These are phyloP conservation scores for Rhodamnia rubescens DNA, from an alignment of 345 rosid genomes.

Conservation along the genomic window DNA sequence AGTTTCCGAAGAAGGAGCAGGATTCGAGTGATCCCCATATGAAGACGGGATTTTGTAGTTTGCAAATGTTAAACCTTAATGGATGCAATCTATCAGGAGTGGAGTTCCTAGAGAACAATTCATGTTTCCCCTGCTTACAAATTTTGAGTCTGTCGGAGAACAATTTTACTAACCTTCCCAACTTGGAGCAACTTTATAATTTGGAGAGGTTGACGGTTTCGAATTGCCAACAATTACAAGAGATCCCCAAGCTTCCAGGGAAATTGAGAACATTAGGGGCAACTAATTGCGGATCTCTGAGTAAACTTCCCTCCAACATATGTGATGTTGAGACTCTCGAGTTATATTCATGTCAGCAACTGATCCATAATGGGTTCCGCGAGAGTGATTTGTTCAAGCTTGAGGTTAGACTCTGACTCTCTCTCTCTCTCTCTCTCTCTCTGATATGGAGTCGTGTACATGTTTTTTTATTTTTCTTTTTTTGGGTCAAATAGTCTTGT, in stretches of 20 bases:
- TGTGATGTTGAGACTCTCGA: not conserved
- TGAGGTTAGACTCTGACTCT: too few relatives aligned
- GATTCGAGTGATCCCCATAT: not conserved
- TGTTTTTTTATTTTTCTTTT: too few relatives aligned
- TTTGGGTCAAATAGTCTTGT: too few relatives aligned
- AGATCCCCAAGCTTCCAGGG: not conserved
- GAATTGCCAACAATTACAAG: not conserved
- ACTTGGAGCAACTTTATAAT: not conserved
- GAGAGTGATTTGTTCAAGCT: not conserved
- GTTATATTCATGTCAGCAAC: not conserved
- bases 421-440: too few relatives aligned
- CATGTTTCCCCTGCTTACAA: not conserved
- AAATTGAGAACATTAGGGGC: rapidly evolving
- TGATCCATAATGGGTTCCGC: not conserved
- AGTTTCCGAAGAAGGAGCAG: not conserved
- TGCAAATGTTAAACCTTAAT: rapidly evolving
- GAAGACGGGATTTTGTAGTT: not conserved
- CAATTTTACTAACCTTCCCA: not conserved
- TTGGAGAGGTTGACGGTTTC: not conserved
- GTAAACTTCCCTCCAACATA: not conserved
- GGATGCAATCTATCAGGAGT: not conserved
- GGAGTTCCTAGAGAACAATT: not conserved
- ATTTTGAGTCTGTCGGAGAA: not conserved
- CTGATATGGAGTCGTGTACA: too few relatives aligned
- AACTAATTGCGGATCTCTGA: not conserved